Evolutionary conservation across 2,329 filamentous ascomycete species (phyloP).

Genomic region (Polytolypa hystricis): DNA sequence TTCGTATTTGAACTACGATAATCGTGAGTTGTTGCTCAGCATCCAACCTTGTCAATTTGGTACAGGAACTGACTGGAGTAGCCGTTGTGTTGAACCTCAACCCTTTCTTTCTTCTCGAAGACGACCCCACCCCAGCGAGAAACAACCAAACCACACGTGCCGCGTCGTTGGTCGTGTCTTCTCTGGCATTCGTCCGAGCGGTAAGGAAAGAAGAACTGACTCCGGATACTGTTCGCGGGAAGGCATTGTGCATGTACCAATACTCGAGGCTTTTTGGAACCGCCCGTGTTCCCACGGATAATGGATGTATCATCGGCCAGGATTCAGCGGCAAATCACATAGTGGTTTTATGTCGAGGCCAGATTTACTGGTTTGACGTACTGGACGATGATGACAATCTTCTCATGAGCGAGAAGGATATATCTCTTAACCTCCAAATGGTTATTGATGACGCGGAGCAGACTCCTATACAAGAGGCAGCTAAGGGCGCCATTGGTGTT

Average conservation of each 20-base stretch:
- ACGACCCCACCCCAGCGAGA: conserved; percentile 89
- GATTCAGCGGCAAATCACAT: conserved; percentile 89
- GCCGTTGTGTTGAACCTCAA: conserved; percentile 93
- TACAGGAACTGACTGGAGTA: conserved; percentile 10
- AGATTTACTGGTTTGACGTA: conserved; percentile 99
- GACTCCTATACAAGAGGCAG: conserved; percentile 82
- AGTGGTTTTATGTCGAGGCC: conserved; percentile 84
- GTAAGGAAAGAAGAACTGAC: conserved; percentile 87
- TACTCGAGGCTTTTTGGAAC: conserved; percentile 93
- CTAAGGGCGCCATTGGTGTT: conserved; percentile 88
- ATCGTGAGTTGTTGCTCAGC: conserved; percentile 41
- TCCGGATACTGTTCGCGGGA: conserved; percentile 73
- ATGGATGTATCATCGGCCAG: conserved; percentile 92
- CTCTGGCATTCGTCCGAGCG: conserved; percentile 82
- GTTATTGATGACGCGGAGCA: conserved; percentile 85
- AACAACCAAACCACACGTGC: conserved; percentile 95
- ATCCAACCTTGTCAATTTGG: not conserved
- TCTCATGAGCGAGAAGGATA: conserved; percentile 94
- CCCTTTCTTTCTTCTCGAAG: conserved; percentile 92
- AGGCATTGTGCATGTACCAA: conserved; percentile 94
- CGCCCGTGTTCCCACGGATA: conserved; percentile 82
- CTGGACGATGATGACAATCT: conserved; percentile 87
- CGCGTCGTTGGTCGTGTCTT: conserved; percentile 80
- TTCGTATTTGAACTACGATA: conserved; percentile 95
- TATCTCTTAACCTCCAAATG: conserved; percentile 80